Evolutionary conservation across 805 yeast genomes (phyloP), one percentile per base, ranked within the genome.

Genomic region (Metschnikowia aberdeeniae): DNA sequence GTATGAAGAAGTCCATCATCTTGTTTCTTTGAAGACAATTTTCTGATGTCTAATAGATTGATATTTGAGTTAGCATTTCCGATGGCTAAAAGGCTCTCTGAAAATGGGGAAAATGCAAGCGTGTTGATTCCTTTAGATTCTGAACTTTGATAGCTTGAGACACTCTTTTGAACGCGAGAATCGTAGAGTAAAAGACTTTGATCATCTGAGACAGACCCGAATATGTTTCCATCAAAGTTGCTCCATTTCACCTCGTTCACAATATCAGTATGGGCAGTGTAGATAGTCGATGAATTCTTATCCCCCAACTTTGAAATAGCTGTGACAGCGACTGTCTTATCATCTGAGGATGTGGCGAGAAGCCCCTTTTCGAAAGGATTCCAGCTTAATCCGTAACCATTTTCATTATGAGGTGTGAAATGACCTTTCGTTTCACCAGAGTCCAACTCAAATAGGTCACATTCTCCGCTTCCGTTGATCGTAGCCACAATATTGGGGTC

Each of bases 161-260:
- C 63, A 67, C 9, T 51, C 44, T 17, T 40, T 34, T 1, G 64
- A 47, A 1, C 57, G 57, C 87, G 71, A 42, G 69, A 59, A 60
- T 86, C 95, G 50, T 70, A 79, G 13, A 84, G 56, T 28, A 70
- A 64, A 42, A 83, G 67, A 14, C 70, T 65, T 42, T 72, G 73
- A 59, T 86, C 95, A 50, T 86, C 95, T 8, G 89, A 81, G 0
- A 84, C 92, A 2, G 89, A 75, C 0, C 86, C 93, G 61, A 84
- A 79, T 3, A 78, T 34, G 47, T 73, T 66, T 20, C 66, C 67
- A 35, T 76, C 70, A 43, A 74, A 70, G 22, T 67, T 60, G 54
- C 84, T 86, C 88, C 90, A 86, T 63, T 82, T 79, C 17, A 81
- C 84, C 56, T 86, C 93, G 55, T 86, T 86, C 11, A 86, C 88